Conservation (phyloP, 345 rosid genomes). For the Bretschneidera sinensis region DNA sequence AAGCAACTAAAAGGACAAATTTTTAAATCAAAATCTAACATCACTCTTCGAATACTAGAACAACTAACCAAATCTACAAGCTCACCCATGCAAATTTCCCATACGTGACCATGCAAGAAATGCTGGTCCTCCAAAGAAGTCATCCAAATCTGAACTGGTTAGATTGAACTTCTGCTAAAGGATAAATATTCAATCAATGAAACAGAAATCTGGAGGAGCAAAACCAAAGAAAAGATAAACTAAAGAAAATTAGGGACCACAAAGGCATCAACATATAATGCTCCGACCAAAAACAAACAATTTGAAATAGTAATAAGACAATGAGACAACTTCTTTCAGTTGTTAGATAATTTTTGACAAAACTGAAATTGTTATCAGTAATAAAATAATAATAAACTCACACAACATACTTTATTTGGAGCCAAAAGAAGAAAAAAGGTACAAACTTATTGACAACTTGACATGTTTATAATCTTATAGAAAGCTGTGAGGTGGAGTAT, state of each 20-base stretch:
- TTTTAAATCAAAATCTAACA: too few species aligned
- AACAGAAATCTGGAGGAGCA: neutral
- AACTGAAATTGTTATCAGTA: too few species aligned
- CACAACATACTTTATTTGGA: neutral
- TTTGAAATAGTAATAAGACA: neutral
- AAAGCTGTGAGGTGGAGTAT: too few species aligned
- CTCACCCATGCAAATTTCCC: constrained; percentile 72
- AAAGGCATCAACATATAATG: neutral
- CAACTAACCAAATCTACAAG: neutral
- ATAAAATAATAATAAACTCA: too few species aligned
- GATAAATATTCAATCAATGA: constrained; percentile 11
- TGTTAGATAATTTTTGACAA: too few species aligned
- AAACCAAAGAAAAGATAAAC: too few species aligned
- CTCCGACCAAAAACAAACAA: neutral
- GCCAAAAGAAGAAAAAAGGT: too few species aligned
- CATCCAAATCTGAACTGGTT: constrained; percentile 46
- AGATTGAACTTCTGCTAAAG: constrained; percentile 51
- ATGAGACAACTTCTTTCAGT: neutral
- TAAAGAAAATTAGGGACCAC: neutral
- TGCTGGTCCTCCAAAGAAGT: constrained; percentile 76
- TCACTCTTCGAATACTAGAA: too few species aligned
- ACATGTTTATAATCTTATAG: too few species aligned
- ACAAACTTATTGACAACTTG: too few species aligned
- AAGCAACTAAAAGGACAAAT: neutral
- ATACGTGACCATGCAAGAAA: constrained; percentile 81